Base-by-base conservation (phyloP, 768 basidiomycete species). In the Amanita rimosa region DNA sequence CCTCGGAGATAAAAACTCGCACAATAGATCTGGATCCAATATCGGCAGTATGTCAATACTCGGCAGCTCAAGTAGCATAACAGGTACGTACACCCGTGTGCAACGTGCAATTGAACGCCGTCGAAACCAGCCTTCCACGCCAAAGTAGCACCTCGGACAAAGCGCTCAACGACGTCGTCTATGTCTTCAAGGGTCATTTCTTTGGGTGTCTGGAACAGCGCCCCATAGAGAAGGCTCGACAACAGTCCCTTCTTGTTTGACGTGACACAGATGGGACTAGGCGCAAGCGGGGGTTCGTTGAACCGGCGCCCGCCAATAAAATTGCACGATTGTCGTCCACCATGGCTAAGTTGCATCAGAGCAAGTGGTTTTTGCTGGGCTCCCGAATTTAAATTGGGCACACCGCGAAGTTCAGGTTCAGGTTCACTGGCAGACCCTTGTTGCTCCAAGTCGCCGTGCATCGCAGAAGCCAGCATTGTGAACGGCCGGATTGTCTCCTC, bases 261-360 rank as follows among this genome's bases (percentile, higher is more conserved):
- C 14, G 74, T 73, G 24, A 85, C 54, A 9, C 69, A 67, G 40
- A 85, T 52, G 6, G 83, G 54, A 57, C 86, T 90, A 0, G 92
- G 88, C 0, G 81, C 87, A 4, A 86, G 59, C 0, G 93, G 83
- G 4, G 74, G 61, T 4, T 65, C 59, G 55, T 81, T 81, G 0
- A 76, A 71, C 13, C 55, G 54, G n/a, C 90, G 76, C 21, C 85
- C 85, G 14, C 83, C 80, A 21, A 88, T 53, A 39, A 90, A 49
- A 49, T 83, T 83, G 7, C 79, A 66, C 2, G 90, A 90, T 62
- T 97, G 94, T 6, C 93, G 76, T 4, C 94, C 87, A 4, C 71
- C 61, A 58, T 97, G 94, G 40, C 74, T 87, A 41, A 97, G 66
- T 58, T 97, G 94, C 72, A 94, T 75, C 49, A 97, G 70, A 6